Evolutionary conservation across 2,329 filamentous ascomycete species (phyloP).

Genomic region (Colletotrichum sp.): DNA sequence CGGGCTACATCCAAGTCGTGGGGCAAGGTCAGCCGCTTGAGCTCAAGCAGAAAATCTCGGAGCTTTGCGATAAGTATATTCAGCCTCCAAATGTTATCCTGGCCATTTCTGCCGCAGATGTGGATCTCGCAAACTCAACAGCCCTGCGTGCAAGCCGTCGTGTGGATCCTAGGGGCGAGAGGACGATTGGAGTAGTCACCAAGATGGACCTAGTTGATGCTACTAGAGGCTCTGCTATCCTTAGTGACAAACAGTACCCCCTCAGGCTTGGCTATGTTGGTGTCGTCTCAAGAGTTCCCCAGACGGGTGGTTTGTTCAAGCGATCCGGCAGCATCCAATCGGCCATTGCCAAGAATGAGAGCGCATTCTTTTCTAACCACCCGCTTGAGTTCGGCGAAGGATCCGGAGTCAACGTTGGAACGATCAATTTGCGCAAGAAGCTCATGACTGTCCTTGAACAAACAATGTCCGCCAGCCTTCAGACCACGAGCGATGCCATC

Average conservation of each 20-base stretch:
- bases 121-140: slow-evolving; percentile 95
- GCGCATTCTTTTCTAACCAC: slow-evolving; percentile 84
- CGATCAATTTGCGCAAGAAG: slow-evolving; percentile 87
- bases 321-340: slow-evolving; percentile 79
- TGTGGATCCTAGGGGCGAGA: slow-evolving; percentile 91
- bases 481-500: slow-evolving; percentile 89
- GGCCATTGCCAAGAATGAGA: slow-evolving; percentile 87
- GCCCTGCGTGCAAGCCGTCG: slow-evolving; percentile 87
- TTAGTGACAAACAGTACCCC: slow-evolving; percentile 91
- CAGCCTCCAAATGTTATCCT: slow-evolving; percentile 95
- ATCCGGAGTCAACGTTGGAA: slow-evolving; percentile 79
- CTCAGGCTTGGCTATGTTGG: slow-evolving; percentile 95
- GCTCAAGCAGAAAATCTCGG: slow-evolving; percentile 93
- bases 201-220: slow-evolving; percentile 99
- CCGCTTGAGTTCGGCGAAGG: slow-evolving; percentile 79
- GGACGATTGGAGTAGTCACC: slow-evolving; percentile 97
- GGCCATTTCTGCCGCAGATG: slow-evolving; percentile 96
- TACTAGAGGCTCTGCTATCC: slow-evolving; percentile 74
- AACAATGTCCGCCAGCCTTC: slow-evolving; percentile 93
- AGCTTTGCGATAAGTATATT: slow-evolving; percentile 98
- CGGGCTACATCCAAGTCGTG: slow-evolving; percentile 96
- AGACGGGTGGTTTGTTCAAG: slow-evolving; percentile 76
- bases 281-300: slow-evolving; percentile 85
- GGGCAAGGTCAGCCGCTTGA: slow-evolving; percentile 89
- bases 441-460: slow-evolving; percentile 97